A percentile compares a stretch with the other conserved stretches of the same genome.
Evolutionary conservation across 2,329 filamentous ascomycete genomes (phyloP).

Genomic region (Colletotrichum sidae): DNA sequence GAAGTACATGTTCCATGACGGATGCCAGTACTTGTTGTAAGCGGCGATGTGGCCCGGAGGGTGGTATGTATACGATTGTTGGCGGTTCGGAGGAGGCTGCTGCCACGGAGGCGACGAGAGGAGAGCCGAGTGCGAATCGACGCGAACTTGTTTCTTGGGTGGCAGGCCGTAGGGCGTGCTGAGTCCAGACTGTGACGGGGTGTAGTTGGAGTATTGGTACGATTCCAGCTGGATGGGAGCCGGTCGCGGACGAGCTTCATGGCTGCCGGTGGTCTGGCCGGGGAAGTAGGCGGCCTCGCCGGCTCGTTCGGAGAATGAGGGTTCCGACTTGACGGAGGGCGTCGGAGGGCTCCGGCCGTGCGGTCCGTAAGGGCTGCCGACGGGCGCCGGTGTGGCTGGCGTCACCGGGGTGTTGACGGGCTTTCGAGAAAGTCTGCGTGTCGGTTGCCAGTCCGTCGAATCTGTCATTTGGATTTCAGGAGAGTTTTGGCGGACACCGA

Average conservation of each 20-base stretch:
- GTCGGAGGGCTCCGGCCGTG: conserved; percentile 25
- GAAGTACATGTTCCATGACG: conserved; percentile 49
- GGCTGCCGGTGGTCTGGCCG: neutral
- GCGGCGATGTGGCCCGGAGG: conserved; percentile 20
- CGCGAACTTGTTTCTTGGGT: conserved; percentile 17
- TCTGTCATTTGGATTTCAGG: conserved; percentile 24
- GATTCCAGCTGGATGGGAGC: conserved; percentile 33
- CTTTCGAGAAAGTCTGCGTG: conserved; percentile 18
- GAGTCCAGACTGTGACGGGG: conserved; percentile 19
- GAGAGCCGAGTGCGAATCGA: conserved; percentile 31
- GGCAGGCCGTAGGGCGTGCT: conserved; percentile 21
- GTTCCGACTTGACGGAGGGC: conserved; percentile 13
- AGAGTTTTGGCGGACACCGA: conserved; percentile 13
- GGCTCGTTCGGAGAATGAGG: conserved; percentile 26
- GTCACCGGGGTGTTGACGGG: conserved; percentile 14
- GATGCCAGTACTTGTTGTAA: conserved; percentile 47
- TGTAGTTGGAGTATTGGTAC: conserved; percentile 31
- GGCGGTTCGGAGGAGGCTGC: conserved; percentile 15
- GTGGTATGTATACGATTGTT: conserved; percentile 23
- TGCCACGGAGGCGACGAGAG: conserved; percentile 24
- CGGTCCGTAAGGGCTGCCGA: conserved; percentile 25
- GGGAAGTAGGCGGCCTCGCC: conserved; percentile 26
- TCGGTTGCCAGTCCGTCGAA: conserved; percentile 25
- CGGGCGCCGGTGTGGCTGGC: conserved; percentile 30
- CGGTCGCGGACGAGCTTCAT: conserved; percentile 21